Percentiles rank a stretch among this genome's conserved stretches.
These are phyloP conservation scores for Paxillus ammoniavirescens DNA, from an alignment of 768 basidiomycete genomes.

Conservation along the genomic window DNA sequence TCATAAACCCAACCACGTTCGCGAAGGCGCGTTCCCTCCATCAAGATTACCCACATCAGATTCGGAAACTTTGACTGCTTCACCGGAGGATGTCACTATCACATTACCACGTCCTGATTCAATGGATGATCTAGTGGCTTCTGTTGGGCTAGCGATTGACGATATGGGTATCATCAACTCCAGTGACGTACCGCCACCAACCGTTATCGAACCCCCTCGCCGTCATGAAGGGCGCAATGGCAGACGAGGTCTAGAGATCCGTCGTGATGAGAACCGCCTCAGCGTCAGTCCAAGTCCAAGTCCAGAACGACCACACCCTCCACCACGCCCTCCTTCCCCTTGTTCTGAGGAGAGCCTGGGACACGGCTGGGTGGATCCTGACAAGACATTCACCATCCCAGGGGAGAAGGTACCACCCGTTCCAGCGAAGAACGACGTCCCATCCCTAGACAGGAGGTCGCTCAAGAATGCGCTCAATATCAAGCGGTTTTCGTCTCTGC, in stretches of 20 bases:
- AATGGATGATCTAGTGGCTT: slow-evolving; percentile 38
- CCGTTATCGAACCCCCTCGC: slow-evolving; percentile 40
- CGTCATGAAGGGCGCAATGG: slow-evolving; percentile 27
- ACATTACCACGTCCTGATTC: slow-evolving; percentile 28
- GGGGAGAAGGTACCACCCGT: slow-evolving; percentile 28
- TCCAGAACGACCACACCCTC: slow-evolving; percentile 13
- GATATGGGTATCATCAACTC: slow-evolving; percentile 36
- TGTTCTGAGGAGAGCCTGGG: slow-evolving; percentile 19
- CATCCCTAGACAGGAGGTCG: slow-evolving; percentile 20
- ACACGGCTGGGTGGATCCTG: slow-evolving; percentile 16
- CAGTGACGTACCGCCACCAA: slow-evolving; percentile 36
- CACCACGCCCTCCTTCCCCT: slow-evolving; percentile 14
- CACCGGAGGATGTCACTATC: slow-evolving; percentile 15
- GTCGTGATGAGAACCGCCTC: slow-evolving; percentile 22
- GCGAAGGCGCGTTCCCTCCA: slow-evolving; percentile 70
- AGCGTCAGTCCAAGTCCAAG: slow-evolving; percentile 4
- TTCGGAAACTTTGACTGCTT: slow-evolving; percentile 13
- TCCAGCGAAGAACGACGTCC: slow-evolving; percentile 27
- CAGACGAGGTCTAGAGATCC: slow-evolving; percentile 31
- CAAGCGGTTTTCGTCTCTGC: slow-evolving; percentile 55
- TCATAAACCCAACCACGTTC: slow-evolving; percentile 30
- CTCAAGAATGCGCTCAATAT: slow-evolving; percentile 29
- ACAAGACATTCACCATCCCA: slow-evolving; percentile 11
- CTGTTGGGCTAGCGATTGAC: slow-evolving; percentile 38
- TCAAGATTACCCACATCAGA: slow-evolving; percentile 34